These are phyloP conservation scores for Gossypium australe DNA, from an alignment of 345 rosid species.

Conservation along the genomic window DNA sequence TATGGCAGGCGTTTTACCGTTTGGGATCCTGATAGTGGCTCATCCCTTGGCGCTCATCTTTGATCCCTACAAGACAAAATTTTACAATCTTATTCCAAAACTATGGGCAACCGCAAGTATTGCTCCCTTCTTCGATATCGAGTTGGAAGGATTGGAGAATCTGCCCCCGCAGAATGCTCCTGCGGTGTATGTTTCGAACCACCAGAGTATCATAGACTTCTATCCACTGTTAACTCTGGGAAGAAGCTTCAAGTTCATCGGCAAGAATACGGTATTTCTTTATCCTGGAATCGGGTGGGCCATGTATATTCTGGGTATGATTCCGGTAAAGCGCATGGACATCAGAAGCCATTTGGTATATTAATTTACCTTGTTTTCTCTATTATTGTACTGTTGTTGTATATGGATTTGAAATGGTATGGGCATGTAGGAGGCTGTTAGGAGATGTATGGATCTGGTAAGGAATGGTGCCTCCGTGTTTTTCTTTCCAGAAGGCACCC, in stretches of 20 bases:
- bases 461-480: slow-evolving; percentile 80
- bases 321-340: slow-evolving; percentile 91
- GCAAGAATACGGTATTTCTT: slow-evolving; percentile 77
- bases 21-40: slow-evolving; percentile 44
- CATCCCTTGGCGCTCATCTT: slow-evolving; percentile 78
- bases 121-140: slow-evolving; percentile 51
- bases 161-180: slow-evolving; percentile 67
- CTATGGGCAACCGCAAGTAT: slow-evolving; percentile 62
- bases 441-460: slow-evolving; percentile 66
- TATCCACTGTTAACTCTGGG: slow-evolving; percentile 81
- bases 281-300: slow-evolving; percentile 90
- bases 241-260: slow-evolving; percentile 79
- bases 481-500: slow-evolving; percentile 93
- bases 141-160: slow-evolving; percentile 72
- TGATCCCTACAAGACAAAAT: slow-evolving; percentile 64
- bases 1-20: slow-evolving; percentile 38
- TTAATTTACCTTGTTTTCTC: background rate
- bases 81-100: slow-evolving; percentile 63
- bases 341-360: slow-evolving; percentile 84
- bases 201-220: slow-evolving; percentile 90
- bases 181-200: slow-evolving; percentile 88
- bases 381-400: background rate
- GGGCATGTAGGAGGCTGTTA: slow-evolving; percentile 61
- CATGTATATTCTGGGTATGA: slow-evolving; percentile 74
- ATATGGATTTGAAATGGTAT: slow-evolving; percentile 12